Base-by-base conservation (phyloP, 1,284 basidiomycete genomes). In the Phaffia rhodozyma region DNA sequence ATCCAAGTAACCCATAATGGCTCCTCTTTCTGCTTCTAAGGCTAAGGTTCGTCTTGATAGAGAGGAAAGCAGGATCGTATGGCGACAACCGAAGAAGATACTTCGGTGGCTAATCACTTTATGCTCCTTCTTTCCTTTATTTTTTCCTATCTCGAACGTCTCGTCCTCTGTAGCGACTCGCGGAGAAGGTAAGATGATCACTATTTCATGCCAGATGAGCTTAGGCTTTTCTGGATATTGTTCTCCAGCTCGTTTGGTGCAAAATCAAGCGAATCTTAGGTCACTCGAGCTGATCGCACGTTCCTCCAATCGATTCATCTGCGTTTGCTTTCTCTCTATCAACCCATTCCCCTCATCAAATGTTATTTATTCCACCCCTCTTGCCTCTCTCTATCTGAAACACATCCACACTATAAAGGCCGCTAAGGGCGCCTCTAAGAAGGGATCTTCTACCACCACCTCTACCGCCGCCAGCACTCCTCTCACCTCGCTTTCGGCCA, bases 401-500 rank as follows among this genome's bases (percentile, higher is more conserved):
- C 57, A 54, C 54, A 54, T 34, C 16, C 58, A 55, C 48, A 48
- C 32, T 16, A n/a, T 43, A 21, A 21, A 68, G 67, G 68, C 68
- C 62, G 67, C 67, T 55, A 69, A 75, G 51, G 76, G 74, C 57
- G 71, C 74, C 1, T 69, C 75, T 54, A 79, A 80, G 2, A 81
- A 83, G 51, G 67, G 67, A 4, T 78, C 82, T 0, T 80, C 81
- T 11, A 43, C 38, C 16, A 80, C 81, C 7, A 76, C 79, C 43
- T 85, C 86, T 5, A 86, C 86, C 3, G 75, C 78, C 34, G 73
- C 72, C 34, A 84, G 82, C 72, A 94, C 91, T 2, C 90, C 91
- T 25, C 72, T 91, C 63, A 91, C 89, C 30, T 86, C 82, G 71
- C 65, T 78, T 67, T 87, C 84, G 50, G 86, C 87, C 55, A 83